Conservation (phyloP, 176 grass and related monocot species). For the Carex pumila region DNA sequence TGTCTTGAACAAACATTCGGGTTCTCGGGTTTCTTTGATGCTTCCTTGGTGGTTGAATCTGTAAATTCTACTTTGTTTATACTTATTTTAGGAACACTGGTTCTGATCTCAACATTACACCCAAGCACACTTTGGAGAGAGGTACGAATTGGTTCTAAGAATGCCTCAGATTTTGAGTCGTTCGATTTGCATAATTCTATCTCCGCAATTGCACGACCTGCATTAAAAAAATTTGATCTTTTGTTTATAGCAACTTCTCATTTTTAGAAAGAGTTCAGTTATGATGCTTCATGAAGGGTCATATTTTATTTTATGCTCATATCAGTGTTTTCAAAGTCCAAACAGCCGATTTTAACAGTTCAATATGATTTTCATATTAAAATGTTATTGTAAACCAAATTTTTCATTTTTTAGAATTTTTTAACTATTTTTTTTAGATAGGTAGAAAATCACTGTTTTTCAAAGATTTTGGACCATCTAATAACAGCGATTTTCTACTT, state of each 20-base stretch:
- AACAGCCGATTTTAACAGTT: no score
- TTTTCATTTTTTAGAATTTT: no score
- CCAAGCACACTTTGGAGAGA: constrained; percentile 70
- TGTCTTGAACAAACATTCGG: neutral
- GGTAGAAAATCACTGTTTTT: no score
- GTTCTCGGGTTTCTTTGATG: neutral
- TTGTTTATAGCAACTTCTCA: neutral
- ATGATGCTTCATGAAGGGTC: no score
- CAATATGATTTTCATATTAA: no score
- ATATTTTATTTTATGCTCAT: no score
- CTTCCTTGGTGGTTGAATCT: neutral
- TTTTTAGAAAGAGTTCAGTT: neutral
- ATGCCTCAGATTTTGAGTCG: constrained; percentile 48
- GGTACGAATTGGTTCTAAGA: constrained; percentile 43
- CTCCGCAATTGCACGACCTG: constrained; percentile 61
- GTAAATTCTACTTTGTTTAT: neutral
- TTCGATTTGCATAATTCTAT: constrained; percentile 47
- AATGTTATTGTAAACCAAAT: no score
- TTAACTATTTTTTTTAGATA: no score
- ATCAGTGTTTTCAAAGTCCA: no score
- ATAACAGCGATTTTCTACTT: no score
- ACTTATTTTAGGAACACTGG: constrained; percentile 33
- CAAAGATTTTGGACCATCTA: no score
- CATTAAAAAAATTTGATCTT: neutral
- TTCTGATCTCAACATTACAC: constrained; percentile 66